Conservation (phyloP, 768 basidiomycete species). For the Amanita molliuscula region DNA sequence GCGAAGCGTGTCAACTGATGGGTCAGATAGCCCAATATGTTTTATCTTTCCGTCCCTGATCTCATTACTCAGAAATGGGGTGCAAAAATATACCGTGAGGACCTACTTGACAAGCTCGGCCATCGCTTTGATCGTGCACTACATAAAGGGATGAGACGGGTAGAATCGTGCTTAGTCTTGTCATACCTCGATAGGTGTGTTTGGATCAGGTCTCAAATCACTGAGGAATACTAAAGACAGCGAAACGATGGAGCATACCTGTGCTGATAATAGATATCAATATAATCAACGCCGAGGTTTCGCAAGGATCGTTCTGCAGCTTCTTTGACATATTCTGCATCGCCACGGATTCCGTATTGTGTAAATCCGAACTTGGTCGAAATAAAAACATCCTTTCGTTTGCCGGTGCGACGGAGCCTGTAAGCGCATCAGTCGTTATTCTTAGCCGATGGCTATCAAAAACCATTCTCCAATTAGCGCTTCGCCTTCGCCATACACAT, state of each 20-base stretch:
- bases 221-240: neutral
- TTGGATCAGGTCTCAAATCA: constrained; percentile 12
- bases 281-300: constrained; percentile 20
- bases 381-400: constrained; percentile 43
- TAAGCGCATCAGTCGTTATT: neutral
- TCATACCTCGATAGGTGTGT: constrained; percentile 19
- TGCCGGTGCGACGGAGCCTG: constrained; percentile 42
- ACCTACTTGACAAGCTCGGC: constrained; percentile 25
- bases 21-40: constrained; percentile 45
- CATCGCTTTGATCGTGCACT: constrained; percentile 24
- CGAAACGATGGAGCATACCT: constrained; percentile 12
- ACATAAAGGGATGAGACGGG: neutral
- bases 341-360: constrained; percentile 17
- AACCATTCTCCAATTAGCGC: constrained; percentile 35
- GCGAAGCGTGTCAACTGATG: constrained; percentile 29
- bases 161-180: neutral
- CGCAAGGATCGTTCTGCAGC: constrained; percentile 23
- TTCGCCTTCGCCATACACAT: constrained; percentile 35
- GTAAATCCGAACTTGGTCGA: constrained; percentile 38
- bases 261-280: constrained; percentile 31
- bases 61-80: neutral
- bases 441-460: neutral
- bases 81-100: constrained; percentile 12
- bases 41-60: constrained; percentile 31
- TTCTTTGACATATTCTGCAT: constrained; percentile 24